Conservation (phyloP, 805 yeast genomes). For the Wickerhamiella lipophila region DNA sequence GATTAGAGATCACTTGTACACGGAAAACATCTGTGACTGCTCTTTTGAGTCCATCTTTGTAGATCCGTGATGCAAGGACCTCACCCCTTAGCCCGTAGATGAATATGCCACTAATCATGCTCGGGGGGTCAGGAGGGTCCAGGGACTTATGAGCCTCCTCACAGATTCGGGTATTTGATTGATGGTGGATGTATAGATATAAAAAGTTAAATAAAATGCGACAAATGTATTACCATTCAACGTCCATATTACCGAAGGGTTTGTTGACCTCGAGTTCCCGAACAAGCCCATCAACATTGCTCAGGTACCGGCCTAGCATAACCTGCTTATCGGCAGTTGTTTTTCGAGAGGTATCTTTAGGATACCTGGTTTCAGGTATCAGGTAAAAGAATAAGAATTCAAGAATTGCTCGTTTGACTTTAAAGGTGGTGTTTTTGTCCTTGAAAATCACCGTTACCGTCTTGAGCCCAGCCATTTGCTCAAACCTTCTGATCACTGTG, state of each 20-base stretch:
- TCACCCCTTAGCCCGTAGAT: conserved; percentile 74
- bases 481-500: conserved; percentile 47
- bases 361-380: conserved; percentile 40
- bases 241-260: conserved; percentile 39
- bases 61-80: conserved; percentile 59
- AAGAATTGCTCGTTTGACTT: conserved; percentile 47
- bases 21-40: conserved; percentile 79
- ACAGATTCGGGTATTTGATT: too few relatives aligned
- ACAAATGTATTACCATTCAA: conserved; percentile 33
- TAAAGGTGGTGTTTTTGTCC: conserved; percentile 33
- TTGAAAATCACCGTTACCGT: conserved; percentile 38
- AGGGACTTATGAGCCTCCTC: too few relatives aligned
- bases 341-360: conserved; percentile 24
- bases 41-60: conserved; percentile 62
- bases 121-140: not conserved
- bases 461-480: conserved; percentile 42
- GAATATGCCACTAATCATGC: conserved; percentile 82
- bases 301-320: conserved; percentile 33
- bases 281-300: conserved; percentile 37
- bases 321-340: conserved; percentile 36
- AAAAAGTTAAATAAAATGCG: not conserved
- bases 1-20: conserved; percentile 72
- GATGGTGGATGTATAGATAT: not conserved
- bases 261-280: conserved; percentile 35
- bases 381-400: conserved; percentile 61